These are phyloP conservation scores for Phytophthora multivora DNA, from an alignment of 352 stramenopile genomes.

Conservation along the genomic window DNA sequence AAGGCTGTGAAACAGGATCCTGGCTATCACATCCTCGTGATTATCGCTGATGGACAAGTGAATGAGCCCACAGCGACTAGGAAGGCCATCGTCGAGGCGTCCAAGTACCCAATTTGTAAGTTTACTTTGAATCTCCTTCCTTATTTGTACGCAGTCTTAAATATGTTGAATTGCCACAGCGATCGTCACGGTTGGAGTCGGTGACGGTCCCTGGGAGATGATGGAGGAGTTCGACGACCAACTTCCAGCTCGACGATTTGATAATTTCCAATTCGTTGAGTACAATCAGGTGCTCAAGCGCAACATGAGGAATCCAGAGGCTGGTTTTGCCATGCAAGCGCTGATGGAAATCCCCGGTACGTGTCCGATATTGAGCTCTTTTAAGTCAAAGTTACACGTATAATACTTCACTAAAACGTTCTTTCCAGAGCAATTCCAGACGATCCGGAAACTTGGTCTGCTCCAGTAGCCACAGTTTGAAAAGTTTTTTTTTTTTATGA, in stretches of 20 bases:
- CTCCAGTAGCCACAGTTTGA: slow-evolving; percentile 17
- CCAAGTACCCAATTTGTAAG: slow-evolving; percentile 73
- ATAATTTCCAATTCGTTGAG: slow-evolving; percentile 84
- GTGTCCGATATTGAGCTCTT: slow-evolving; percentile 22
- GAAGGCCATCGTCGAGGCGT: slow-evolving; percentile 73
- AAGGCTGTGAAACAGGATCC: slow-evolving; percentile 44
- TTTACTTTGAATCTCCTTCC: background rate
- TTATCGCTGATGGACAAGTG: slow-evolving; percentile 80
- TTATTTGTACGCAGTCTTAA: no score
- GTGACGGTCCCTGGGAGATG: slow-evolving; percentile 80
- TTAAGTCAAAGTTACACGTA: no score
- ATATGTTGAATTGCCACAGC: no score
- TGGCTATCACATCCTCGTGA: slow-evolving; percentile 80
- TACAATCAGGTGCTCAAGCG: slow-evolving; percentile 67
- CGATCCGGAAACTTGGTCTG: slow-evolving; percentile 50
- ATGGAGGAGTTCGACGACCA: slow-evolving; percentile 81
- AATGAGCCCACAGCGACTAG: slow-evolving; percentile 64
- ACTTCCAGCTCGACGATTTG: slow-evolving; percentile 58
- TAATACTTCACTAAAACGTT: no score
- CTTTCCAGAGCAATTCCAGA: slow-evolving; percentile 62
- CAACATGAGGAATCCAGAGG: slow-evolving; percentile 68
- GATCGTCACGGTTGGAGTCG: slow-evolving; percentile 70
- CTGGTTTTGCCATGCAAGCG: slow-evolving; percentile 74
- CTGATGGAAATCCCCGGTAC: slow-evolving; percentile 81
- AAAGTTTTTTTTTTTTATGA: no score